These are phyloP conservation scores for Suillus brevipes DNA, from an alignment of 768 basidiomycete genomes.

Conservation along the genomic window DNA sequence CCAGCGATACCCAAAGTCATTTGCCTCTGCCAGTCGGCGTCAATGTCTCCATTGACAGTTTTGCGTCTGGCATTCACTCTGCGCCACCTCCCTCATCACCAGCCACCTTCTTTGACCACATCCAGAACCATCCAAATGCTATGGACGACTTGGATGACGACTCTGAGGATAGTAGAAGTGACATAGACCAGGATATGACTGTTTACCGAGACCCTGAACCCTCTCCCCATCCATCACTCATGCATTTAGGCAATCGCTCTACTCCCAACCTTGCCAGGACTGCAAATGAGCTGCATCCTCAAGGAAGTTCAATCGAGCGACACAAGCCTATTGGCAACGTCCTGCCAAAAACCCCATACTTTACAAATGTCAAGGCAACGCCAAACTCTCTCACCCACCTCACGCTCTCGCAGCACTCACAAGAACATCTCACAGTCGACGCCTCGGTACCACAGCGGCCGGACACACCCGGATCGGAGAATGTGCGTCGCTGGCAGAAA, in stretches of 20 bases:
- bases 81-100: conserved; percentile 67
- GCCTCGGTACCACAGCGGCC: conserved; percentile 17
- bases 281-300: conserved; percentile 37
- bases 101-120: conserved; percentile 73
- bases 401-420: conserved; percentile 41
- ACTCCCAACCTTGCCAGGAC: conserved; percentile 59
- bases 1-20: conserved; percentile 6
- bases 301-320: conserved; percentile 36
- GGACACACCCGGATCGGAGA: conserved; percentile 22
- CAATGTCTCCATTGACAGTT: conserved; percentile 46
- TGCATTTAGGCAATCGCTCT: conserved; percentile 69
- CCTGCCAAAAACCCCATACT: conserved; percentile 44
- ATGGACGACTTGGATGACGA: conserved; percentile 69
- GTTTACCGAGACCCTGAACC: conserved; percentile 20
- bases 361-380: conserved; percentile 44
- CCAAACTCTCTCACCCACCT: conserved; percentile 33
- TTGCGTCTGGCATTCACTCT: conserved; percentile 51
- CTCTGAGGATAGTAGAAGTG: conserved; percentile 45
- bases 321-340: conserved; percentile 56
- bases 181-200: conserved; percentile 39
- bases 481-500: conserved; percentile 28
- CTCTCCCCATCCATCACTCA: conserved; percentile 44
- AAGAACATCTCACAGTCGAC: conserved; percentile 35
- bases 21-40: conserved; percentile 35
- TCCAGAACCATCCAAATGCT: conserved; percentile 67